Percentiles rank a stretch among this genome's conserved stretches.
These are phyloP conservation scores for Neoboletus magnificus DNA, from an alignment of 768 basidiomycete species.

Conservation along the genomic window DNA sequence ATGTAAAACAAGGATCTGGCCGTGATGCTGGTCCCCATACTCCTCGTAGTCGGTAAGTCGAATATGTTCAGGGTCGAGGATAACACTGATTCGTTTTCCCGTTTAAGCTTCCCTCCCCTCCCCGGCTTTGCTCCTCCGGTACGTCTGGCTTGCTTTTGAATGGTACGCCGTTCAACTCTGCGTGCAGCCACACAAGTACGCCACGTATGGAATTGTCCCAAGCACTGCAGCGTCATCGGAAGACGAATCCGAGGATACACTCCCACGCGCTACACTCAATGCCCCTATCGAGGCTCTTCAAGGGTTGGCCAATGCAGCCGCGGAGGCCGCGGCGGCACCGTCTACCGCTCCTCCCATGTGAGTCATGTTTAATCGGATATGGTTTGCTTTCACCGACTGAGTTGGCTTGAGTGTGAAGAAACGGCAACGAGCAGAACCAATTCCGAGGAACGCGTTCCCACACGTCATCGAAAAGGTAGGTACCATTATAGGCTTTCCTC, in stretches of 20 bases:
- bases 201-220: constrained; percentile 85
- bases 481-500: background rate
- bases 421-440: constrained; percentile 79
- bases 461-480: constrained; percentile 83
- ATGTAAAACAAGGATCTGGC: constrained; percentile 16
- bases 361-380: background rate
- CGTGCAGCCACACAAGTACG: constrained; percentile 79
- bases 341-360: constrained; percentile 63
- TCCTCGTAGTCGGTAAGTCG: constrained; percentile 32
- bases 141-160: constrained; percentile 27
- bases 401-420: constrained; percentile 56
- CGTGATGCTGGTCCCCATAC: constrained; percentile 26
- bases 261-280: constrained; percentile 79
- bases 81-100: constrained; percentile 31
- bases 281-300: constrained; percentile 95
- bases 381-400: background rate
- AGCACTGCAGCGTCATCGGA: constrained; percentile 83
- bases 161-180: constrained; percentile 15
- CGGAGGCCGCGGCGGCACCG: constrained; percentile 83
- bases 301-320: constrained; percentile 91
- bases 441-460: constrained; percentile 81
- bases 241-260: constrained; percentile 87
- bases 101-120: constrained; percentile 69
- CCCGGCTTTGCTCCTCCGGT: constrained; percentile 92
- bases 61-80: constrained; percentile 21